Base-by-base conservation (phyloP, 225 moss, liverwort and hornwort species). In the Physcomitrellopsis africana region DNA sequence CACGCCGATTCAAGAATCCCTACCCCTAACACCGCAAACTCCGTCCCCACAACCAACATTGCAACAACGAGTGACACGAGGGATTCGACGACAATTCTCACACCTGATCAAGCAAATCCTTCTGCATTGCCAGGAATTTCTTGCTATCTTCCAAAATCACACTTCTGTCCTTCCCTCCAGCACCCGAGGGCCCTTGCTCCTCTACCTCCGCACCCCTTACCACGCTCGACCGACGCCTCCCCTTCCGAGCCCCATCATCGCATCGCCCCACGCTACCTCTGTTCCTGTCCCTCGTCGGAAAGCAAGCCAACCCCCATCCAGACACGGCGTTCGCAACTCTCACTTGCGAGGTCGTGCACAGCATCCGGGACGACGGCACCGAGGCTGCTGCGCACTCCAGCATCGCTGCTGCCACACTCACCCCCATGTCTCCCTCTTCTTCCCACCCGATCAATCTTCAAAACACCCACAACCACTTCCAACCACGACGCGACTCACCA, bases 91-190 rank as follows among this genome's bases (percentile, higher is more conserved):
- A 65, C 44, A 47, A 14, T 1, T 52, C 24, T 13, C 69, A 44
- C 43, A 92, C 92, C 92, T 92, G 93, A 70, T 93, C 78, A 12
- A 93, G 87, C 79, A 93, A 67, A 72, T 89, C 87, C 78, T 89
- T 89, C 87, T 93, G 93, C 89, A 87, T 89, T 75, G 91, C 89
- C 63, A 91, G 81, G 66, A 93, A 83, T 70, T 80, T 79, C 84
- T 91, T 89, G 78, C 91, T 91, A 86, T 93, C 89, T 69, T 91
- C 93, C 83, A 93, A 49, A 70, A 83, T 81, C 67, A 81, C 70
- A 68, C 82, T 56, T 71, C 88, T 81, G 60, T 88, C 87, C 81
- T 81, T 77, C 22, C 15, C 24, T 24, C 53, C 54, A 0, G 46
- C 61, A 1, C 69, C 75, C 12, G 61, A 27, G 9, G 32, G 47